A percentile compares a stretch with the other conserved stretches of the same genome.
Conservation (phyloP, 768 basidiomycete genomes). For the Auriscalpium orientale region DNA sequence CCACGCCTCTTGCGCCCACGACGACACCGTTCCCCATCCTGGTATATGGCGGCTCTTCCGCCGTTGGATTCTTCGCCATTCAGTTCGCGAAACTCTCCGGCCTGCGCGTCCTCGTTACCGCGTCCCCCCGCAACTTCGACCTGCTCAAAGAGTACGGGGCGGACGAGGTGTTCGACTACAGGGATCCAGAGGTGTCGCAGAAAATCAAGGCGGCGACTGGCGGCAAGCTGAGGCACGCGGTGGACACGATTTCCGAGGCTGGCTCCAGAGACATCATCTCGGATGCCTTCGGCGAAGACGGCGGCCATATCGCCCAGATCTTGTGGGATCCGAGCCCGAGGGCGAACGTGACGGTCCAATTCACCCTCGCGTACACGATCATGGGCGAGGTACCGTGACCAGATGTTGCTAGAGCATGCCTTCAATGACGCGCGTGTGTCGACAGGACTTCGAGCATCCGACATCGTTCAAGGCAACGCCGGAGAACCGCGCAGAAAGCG, state of each 20-base stretch:
- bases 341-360: no score
- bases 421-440: no score
- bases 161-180: slow-evolving; percentile 25
- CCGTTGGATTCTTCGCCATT: slow-evolving; percentile 21
- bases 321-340: no score
- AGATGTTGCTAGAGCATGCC: no score
- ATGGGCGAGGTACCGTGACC: no score
- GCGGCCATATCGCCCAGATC: no score
- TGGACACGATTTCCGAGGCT: slow-evolving; percentile 16
- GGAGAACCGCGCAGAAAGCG: no score
- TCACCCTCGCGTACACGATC: no score
- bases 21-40: no score
- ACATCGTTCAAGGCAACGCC: no score
- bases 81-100: slow-evolving; percentile 28
- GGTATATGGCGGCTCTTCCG: not conserved
- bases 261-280: not conserved
- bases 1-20: no score
- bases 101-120: slow-evolving; percentile 28
- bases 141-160: slow-evolving; percentile 31
- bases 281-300: not conserved
- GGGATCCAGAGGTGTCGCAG: slow-evolving; percentile 17
- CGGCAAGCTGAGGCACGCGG: slow-evolving; percentile 1
- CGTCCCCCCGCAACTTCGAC: slow-evolving; percentile 27
- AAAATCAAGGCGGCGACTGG: slow-evolving; percentile 20
- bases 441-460: no score